These are phyloP conservation scores for Glarea lozoyensis DNA, from an alignment of 495 filamentous ascomycete species.

Conservation along the genomic window DNA sequence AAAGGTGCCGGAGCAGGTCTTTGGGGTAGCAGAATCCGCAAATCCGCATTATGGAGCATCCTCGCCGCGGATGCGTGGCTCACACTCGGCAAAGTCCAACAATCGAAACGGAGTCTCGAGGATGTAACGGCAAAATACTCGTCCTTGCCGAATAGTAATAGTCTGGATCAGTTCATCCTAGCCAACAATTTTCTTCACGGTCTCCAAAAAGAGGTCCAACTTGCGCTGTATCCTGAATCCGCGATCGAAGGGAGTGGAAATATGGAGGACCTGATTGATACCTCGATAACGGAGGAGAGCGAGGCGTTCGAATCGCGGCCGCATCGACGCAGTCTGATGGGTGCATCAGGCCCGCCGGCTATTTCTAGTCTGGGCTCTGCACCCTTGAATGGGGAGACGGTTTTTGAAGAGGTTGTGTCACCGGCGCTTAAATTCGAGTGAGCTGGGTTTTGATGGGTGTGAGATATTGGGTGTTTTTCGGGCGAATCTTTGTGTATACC, in stretches of 20 bases:
- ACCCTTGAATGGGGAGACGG: slow-evolving; percentile 25
- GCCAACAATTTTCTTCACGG: slow-evolving; percentile 56
- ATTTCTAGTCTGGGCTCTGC: slow-evolving; percentile 36
- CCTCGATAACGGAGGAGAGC: slow-evolving; percentile 51
- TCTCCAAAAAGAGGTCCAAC: slow-evolving; percentile 49
- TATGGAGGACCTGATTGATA: slow-evolving; percentile 23
- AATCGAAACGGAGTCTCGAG: slow-evolving; percentile 63
- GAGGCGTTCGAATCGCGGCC: slow-evolving; percentile 36
- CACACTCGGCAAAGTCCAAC: slow-evolving; percentile 54
- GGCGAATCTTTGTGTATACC: slow-evolving; percentile 7
- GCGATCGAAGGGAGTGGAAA: slow-evolving; percentile 27
- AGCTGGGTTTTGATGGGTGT: slow-evolving; percentile 23
- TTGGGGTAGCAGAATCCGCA: slow-evolving; percentile 64
- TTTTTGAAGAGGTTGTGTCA: slow-evolving; percentile 6
- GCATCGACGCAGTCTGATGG: slow-evolving; percentile 35
- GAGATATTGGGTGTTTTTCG: too few species aligned
- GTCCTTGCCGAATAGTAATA: slow-evolving; percentile 44
- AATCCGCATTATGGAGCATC: slow-evolving; percentile 85
- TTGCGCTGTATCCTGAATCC: slow-evolving; percentile 32
- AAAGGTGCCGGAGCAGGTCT: slow-evolving; percentile 50
- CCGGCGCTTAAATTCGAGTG: slow-evolving; percentile 31
- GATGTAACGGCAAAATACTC: slow-evolving; percentile 63
- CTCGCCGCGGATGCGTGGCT: slow-evolving; percentile 79
- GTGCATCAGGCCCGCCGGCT: slow-evolving; percentile 20
- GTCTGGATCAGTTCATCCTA: slow-evolving; percentile 42